These are phyloP conservation scores for Acanthamoeba rhysodes DNA, from an alignment of 208 protist genomes.

Conservation along the genomic window DNA sequence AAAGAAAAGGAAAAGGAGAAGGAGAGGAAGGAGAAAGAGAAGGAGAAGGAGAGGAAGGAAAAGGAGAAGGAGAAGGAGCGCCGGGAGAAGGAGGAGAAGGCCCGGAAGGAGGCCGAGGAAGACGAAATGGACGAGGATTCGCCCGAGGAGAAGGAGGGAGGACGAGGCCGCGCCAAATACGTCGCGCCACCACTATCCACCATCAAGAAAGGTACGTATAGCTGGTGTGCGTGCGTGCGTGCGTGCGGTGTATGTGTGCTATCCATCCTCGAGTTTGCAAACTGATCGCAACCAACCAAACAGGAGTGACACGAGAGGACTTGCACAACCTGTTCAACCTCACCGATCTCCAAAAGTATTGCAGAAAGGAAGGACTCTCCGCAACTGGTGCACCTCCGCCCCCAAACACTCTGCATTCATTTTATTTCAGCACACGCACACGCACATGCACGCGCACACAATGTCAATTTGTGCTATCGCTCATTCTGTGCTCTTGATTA, in stretches of 20 bases:
- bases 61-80: not conserved
- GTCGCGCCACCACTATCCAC: slow-evolving; percentile 62
- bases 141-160: slow-evolving; percentile 43
- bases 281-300: no score
- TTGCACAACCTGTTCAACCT: slow-evolving; percentile 60
- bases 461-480: not conserved
- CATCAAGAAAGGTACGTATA: slow-evolving; percentile 58
- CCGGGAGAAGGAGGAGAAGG: slow-evolving; percentile 41
- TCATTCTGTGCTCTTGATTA: not conserved
- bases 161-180: slow-evolving; percentile 51
- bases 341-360: slow-evolving; percentile 68
- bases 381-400: not conserved
- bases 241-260: not conserved
- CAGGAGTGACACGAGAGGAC: slow-evolving; percentile 64
- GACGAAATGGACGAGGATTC: slow-evolving; percentile 57
- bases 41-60: not conserved
- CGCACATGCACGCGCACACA: not conserved
- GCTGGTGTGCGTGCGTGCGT: not conserved
- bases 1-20: not conserved
- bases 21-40: not conserved
- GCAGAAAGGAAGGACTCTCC: slow-evolving; percentile 9
- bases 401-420: not conserved
- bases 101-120: not conserved
- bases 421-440: not conserved
- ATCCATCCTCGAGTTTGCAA: no score